Conservation (phyloP, 192 early-diverging fungal species). For the Dissophora globulifera region DNA sequence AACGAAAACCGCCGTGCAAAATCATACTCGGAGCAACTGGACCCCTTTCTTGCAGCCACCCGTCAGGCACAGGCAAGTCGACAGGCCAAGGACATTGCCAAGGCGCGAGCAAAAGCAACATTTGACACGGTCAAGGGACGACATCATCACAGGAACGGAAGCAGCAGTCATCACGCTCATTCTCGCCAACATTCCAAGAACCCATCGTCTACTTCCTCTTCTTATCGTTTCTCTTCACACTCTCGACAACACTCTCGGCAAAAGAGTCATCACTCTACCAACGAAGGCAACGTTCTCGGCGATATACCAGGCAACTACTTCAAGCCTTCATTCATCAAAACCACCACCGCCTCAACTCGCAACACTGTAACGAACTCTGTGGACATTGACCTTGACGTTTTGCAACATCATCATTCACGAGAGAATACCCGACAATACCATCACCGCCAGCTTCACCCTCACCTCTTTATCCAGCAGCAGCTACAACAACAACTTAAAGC, state of each 20-base stretch:
- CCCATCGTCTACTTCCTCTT: conserved; percentile 13
- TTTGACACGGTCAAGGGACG: conserved; percentile 25
- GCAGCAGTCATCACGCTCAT: conserved; percentile 26
- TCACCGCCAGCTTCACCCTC: conserved; percentile 15
- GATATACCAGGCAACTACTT: conserved; percentile 13
- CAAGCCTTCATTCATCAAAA: not conserved
- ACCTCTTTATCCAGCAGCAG: not conserved
- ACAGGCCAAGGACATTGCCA: conserved; percentile 32
- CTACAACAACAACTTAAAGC: not conserved
- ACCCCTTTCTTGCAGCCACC: conserved; percentile 43
- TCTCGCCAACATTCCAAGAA: conserved; percentile 25
- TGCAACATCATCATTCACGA: conserved; percentile 8
- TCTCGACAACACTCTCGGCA: conserved; percentile 23
- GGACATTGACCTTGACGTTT: conserved; percentile 3
- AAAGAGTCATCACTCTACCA: conserved; percentile 5
- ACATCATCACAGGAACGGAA: too few relatives aligned
- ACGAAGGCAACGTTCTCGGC: not conserved
- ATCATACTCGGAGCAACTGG: conserved; percentile 45
- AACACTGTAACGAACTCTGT: conserved; percentile 1
- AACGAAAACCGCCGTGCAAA: conserved; percentile 32
- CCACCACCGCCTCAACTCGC: not conserved
- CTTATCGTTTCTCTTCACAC: not conserved
- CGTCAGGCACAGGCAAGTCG: conserved; percentile 28
- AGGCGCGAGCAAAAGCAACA: conserved; percentile 31
- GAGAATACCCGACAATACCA: conserved; percentile 16